These are phyloP conservation scores for Saccharomyces pastorianus DNA, from an alignment of 1,139 yeast genomes.

Conservation along the genomic window DNA sequence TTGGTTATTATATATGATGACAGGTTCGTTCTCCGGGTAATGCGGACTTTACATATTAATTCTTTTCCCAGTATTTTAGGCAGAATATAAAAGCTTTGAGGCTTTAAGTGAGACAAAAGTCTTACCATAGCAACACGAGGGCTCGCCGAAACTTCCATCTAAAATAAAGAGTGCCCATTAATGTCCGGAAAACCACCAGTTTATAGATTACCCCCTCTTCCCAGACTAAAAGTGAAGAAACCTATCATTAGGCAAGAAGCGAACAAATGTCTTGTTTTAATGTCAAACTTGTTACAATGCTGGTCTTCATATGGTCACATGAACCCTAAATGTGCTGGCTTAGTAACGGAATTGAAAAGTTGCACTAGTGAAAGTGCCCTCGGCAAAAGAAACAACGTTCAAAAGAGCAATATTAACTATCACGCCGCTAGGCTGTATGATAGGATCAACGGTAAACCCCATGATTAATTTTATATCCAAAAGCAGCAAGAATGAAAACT, in stretches of 20 bases:
- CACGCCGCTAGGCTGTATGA: constrained; percentile 78
- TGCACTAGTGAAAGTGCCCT: constrained; percentile 34
- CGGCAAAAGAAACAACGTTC: constrained; percentile 22
- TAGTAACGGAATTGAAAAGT: constrained; percentile 50
- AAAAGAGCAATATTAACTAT: constrained; percentile 48
- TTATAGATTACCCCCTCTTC: constrained; percentile 60
- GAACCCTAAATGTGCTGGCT: constrained; percentile 50
- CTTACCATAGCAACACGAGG: neutral
- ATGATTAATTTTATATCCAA: constrained; percentile 41
- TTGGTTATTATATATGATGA: too few relatives aligned
- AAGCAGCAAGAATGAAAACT: constrained; percentile 1
- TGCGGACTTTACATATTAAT: neutral
- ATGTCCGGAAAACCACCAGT: constrained; percentile 29
- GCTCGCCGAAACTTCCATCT: neutral
- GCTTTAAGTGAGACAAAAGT: neutral
- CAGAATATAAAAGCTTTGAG: neutral
- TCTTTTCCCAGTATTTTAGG: too few relatives aligned
- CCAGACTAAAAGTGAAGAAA: constrained; percentile 63
- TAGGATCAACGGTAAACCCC: constrained; percentile 66
- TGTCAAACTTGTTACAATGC: constrained; percentile 83
- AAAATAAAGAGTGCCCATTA: neutral
- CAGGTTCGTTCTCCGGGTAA: neutral
- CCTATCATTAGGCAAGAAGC: constrained; percentile 50
- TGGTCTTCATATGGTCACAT: constrained; percentile 97
- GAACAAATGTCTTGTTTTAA: constrained; percentile 67